These are phyloP conservation scores for Geranium rotundifolium DNA, from an alignment of 345 rosid species.

Conservation along the genomic window DNA sequence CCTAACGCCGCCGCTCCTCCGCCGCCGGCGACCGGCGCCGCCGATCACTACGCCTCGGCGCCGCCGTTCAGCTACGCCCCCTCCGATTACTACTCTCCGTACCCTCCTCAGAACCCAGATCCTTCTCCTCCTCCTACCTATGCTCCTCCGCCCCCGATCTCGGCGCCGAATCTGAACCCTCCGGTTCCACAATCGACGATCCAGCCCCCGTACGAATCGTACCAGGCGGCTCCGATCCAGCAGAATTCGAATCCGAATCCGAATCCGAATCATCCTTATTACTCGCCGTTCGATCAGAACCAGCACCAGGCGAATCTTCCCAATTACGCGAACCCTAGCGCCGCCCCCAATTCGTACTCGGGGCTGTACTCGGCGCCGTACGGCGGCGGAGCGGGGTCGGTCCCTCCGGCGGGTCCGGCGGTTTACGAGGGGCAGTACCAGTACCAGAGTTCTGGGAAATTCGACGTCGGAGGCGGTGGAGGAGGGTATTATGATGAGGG, in stretches of 20 bases:
- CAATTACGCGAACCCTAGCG: conserved; percentile 12
- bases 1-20: conserved; percentile 31
- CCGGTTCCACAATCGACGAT: conserved; percentile 25
- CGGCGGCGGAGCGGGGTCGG: conserved; percentile 26
- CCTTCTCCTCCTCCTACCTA: conserved; percentile 69
- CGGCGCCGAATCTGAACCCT: conserved; percentile 24
- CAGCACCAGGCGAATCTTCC: conserved; percentile 40
- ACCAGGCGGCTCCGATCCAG: conserved; percentile 37
- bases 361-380: conserved; percentile 35
- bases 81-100: conserved; percentile 47
- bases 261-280: conserved; percentile 22
- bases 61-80: conserved; percentile 55
- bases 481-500: conserved; percentile 29
- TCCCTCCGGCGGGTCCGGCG: conserved; percentile 23
- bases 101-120: conserved; percentile 44
- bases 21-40: conserved; percentile 10
- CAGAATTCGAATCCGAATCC: conserved; percentile 11
- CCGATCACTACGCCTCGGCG: conserved; percentile 74
- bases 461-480: conserved; percentile 31
- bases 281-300: conserved; percentile 52
- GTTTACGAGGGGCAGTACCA: conserved; percentile 32
- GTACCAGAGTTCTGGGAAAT: conserved; percentile 34
- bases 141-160: conserved; percentile 21
- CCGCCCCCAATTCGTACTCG: conserved; percentile 24
- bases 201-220: conserved; percentile 61